phyloP scores from a whole-genome alignment of 352 stramenopile species.

The Phytophthora pseudosyringae region DNA sequence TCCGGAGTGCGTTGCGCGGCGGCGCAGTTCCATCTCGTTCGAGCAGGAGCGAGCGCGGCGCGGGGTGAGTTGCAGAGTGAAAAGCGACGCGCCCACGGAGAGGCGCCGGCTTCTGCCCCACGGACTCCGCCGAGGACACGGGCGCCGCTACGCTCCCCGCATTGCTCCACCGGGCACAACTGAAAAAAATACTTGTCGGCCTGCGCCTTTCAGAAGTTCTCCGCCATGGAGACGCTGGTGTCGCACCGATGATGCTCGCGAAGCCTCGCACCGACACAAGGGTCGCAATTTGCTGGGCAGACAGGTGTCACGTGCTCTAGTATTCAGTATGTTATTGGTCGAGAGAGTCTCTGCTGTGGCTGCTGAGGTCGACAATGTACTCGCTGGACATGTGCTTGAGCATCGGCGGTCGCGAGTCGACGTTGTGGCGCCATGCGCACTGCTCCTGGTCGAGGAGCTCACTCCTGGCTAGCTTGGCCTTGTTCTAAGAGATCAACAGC shows the following conservation, averaged over 20 bases:
- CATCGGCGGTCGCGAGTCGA: constrained; percentile 47
- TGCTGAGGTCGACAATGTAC: constrained; percentile 37
- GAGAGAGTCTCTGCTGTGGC: constrained; percentile 16
- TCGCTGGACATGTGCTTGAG: constrained; percentile 40
- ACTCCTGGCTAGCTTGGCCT: constrained; percentile 22
- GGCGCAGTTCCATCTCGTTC: no score
- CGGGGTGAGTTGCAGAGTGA: no score
- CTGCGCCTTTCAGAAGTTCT: neutral
- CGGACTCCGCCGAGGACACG: no score
- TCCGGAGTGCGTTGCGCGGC: no score
- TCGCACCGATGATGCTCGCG: no score
- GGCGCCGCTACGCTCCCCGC: no score
- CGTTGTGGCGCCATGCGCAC: constrained; percentile 49
- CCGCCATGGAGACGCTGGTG: neutral
- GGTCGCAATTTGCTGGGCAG: no score
- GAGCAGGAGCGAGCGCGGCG: no score
- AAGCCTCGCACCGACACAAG: no score
- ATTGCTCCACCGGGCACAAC: neutral
- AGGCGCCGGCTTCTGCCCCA: no score
- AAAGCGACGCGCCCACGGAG: no score
- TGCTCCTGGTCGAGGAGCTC: constrained; percentile 31
- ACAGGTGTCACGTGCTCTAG: constrained; percentile 2
- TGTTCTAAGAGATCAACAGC: constrained; percentile 17
- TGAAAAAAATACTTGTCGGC: neutral
- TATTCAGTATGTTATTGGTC: constrained; percentile 6